Evolutionary conservation across 2,329 filamentous ascomycete species (phyloP).

Genomic region (Paracamarosporium sp.): DNA sequence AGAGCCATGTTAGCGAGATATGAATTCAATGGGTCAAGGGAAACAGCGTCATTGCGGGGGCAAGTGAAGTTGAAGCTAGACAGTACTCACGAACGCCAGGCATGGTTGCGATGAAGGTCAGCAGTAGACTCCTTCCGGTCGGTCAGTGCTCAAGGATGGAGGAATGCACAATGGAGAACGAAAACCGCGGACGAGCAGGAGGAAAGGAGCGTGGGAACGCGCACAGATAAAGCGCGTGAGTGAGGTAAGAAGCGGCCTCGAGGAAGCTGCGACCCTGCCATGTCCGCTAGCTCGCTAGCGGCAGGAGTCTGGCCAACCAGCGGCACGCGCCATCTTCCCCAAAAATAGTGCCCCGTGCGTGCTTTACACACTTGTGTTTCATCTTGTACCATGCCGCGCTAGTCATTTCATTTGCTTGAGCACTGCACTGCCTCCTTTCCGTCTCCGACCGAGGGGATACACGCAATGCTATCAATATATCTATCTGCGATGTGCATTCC

Average conservation of each 20-base stretch:
- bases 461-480: conserved; percentile 16
- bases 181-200: conserved; percentile 7
- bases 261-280: conserved; percentile 20
- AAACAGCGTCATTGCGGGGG: not conserved
- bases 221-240: not conserved
- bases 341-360: conserved; percentile 27
- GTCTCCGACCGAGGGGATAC: conserved; percentile 2
- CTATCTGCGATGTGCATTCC: conserved; percentile 8
- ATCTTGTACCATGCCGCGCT: conserved; percentile 6
- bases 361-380: conserved; percentile 24
- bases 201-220: conserved; percentile 11
- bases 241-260: conserved; percentile 10
- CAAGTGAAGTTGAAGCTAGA: conserved; percentile 1
- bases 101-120: conserved; percentile 32
- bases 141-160: not conserved
- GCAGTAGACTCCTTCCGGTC: conserved; percentile 5
- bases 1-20: conserved; percentile 17
- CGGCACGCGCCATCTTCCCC: conserved; percentile 9
- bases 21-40: not conserved
- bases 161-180: not conserved
- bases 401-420: conserved; percentile 4
- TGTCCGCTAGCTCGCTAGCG: conserved; percentile 6
- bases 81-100: conserved; percentile 48
- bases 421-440: conserved; percentile 20
- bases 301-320: conserved; percentile 21